Evolutionary conservation across 2,329 filamentous ascomycete species (phyloP).

Genomic region (Apiospora sp.): DNA sequence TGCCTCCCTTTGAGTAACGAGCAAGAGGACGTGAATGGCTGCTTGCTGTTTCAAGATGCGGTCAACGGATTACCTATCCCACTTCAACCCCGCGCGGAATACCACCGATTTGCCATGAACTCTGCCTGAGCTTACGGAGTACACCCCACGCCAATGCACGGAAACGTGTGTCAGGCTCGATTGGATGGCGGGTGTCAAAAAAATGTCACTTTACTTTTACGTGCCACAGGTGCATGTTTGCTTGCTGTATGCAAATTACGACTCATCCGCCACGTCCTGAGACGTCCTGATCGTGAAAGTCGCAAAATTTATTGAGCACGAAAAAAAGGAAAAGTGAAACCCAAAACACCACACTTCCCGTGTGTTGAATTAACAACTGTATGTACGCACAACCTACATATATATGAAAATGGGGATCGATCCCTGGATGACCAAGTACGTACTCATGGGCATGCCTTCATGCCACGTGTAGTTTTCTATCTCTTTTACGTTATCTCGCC

Average conservation of each 20-base stretch:
- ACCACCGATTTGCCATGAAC: background rate
- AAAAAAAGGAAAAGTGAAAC: background rate
- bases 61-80: conserved; percentile 1
- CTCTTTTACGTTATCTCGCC: background rate
- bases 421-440: background rate
- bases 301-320: background rate
- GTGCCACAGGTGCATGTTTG: background rate
- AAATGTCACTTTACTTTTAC: background rate
- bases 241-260: background rate
- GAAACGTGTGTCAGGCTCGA: conserved; percentile 7
- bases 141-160: conserved; percentile 13
- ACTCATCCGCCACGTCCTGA: no score
- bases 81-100: background rate
- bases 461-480: background rate
- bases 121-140: background rate
- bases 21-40: background rate
- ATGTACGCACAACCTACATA: background rate
- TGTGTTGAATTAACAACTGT: no score
- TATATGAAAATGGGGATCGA: background rate
- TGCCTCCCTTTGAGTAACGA: no score
- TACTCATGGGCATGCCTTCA: background rate
- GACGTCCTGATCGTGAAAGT: background rate
- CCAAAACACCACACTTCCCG: background rate
- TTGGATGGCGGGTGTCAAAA: background rate
- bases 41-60: conserved; percentile 12